Evolutionary conservation across 805 yeast species (phyloP), one percentile per base, ranked within the genome.

Genomic region (Scheffersomyces ergatensis): DNA sequence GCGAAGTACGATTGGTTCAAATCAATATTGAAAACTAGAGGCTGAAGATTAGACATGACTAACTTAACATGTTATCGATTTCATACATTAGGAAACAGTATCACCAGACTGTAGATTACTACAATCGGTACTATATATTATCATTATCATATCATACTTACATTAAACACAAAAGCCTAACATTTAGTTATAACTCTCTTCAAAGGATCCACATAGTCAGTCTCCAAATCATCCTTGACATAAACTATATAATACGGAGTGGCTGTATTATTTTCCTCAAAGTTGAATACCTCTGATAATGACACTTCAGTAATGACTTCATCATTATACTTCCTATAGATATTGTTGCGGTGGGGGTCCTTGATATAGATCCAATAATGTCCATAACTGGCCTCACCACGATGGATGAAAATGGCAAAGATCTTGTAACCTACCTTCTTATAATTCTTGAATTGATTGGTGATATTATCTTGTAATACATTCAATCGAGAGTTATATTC

Each of bases 281-380:
- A 81, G 57, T 85, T 82, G 60, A 83, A 77, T 3, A 86, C 86
- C 55, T 85, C 89, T 5, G 68, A 59, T 1, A 72, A 66, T 0
- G 79, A 66, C 1, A 85, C 97, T 48, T 84, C 95, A 2, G 89
- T 80, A n/a, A 93, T 95, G n/a, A 76, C 74, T 54, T 93, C 98
- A 65, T 93, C 99, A 56, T 93, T 93, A 62, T 93, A 93, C 67
- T 89, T 90, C 46, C 97, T 72, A 78, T 81, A 93, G 16, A 85
- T 65, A 21, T 77, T 74, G 15, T 74, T 71, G 44, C 74, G 71
- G 46, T 74, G 74, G 2, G 81, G 78, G 61, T 93, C 98, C 44
- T 78, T 80, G 46, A 93, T 90, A 58, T 92, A 93, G 14, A 92
- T 78, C 97, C 98, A 93, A 62, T 93, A 93, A 62, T 93, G 99